These are phyloP conservation scores for Eutypella sp. DNA, from an alignment of 2,329 filamentous ascomycete species.

Conservation along the genomic window DNA sequence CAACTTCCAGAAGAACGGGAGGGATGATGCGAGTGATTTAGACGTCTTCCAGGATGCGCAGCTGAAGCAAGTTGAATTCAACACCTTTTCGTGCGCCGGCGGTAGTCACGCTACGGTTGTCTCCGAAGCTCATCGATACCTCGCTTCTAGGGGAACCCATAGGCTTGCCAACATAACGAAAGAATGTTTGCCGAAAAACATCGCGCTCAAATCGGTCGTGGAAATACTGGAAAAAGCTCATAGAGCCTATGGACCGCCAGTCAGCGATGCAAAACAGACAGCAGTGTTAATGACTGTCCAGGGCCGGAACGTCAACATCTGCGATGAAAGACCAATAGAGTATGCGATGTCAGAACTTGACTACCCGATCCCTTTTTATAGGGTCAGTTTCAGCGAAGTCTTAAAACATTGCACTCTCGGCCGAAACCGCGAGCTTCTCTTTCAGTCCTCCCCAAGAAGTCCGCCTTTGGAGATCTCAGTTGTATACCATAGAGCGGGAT, in stretches of 20 bases:
- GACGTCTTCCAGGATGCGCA: not conserved
- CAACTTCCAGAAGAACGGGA: not conserved
- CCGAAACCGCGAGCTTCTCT: conserved; percentile 29
- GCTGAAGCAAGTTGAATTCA: conserved; percentile 42
- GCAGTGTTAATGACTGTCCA: conserved; percentile 40
- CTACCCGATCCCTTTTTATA: conserved; percentile 28
- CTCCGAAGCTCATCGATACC: conserved; percentile 36
- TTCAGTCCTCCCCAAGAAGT: conserved; percentile 21
- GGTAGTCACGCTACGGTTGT: conserved; percentile 34
- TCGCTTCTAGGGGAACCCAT: conserved; percentile 22
- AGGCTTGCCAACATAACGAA: not conserved
- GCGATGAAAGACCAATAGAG: conserved; percentile 40
- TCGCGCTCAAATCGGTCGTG: conserved; percentile 27
- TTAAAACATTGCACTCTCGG: conserved; percentile 25
- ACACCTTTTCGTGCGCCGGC: conserved; percentile 38
- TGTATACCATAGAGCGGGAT: conserved; percentile 38
- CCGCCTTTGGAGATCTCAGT: conserved; percentile 33
- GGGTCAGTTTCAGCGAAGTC: conserved; percentile 31
- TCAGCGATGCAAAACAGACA: conserved; percentile 12
- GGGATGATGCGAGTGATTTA: not conserved
- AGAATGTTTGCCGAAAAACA: conserved; percentile 24
- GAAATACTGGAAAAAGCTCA: conserved; percentile 29
- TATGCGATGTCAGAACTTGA: conserved; percentile 32
- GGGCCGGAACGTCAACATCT: conserved; percentile 38
- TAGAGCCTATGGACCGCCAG: conserved; percentile 22